phyloP scores from a whole-genome alignment of 176 grass and related monocot genomes.

The Puya raimondii region DNA sequence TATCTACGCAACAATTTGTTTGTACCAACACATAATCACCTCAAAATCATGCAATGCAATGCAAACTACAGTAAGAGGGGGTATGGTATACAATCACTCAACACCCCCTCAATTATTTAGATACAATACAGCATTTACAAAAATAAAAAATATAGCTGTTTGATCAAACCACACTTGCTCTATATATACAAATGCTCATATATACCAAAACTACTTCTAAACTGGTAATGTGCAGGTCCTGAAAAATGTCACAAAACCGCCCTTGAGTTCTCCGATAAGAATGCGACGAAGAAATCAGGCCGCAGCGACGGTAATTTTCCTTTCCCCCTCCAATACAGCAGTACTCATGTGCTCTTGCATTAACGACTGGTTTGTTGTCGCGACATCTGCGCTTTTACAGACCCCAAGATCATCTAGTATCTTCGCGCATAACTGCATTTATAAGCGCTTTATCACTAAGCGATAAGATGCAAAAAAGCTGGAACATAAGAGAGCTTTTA shows the following conservation, averaged over 20 bases:
- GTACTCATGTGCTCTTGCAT: not conserved
- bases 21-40: too few relatives aligned
- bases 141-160: too few relatives aligned
- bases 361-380: not conserved
- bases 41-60: too few relatives aligned
- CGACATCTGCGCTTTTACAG: slow-evolving; percentile 32
- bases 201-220: too few relatives aligned
- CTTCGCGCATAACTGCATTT: slow-evolving; percentile 58
- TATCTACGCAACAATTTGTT: too few relatives aligned
- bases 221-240: not conserved
- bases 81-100: too few relatives aligned
- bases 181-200: too few relatives aligned
- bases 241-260: not conserved
- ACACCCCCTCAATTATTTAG: too few relatives aligned
- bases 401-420: slow-evolving; percentile 50
- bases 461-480: not conserved
- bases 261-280: not conserved
- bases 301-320: not conserved
- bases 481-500: not conserved
- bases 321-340: not conserved
- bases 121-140: too few relatives aligned
- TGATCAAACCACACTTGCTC: too few relatives aligned
- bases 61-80: too few relatives aligned
- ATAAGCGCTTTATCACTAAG: not conserved
- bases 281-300: not conserved